Evolutionary conservation across 2,329 filamentous ascomycete genomes (phyloP).

Genomic region (Colletotrichum siamense): DNA sequence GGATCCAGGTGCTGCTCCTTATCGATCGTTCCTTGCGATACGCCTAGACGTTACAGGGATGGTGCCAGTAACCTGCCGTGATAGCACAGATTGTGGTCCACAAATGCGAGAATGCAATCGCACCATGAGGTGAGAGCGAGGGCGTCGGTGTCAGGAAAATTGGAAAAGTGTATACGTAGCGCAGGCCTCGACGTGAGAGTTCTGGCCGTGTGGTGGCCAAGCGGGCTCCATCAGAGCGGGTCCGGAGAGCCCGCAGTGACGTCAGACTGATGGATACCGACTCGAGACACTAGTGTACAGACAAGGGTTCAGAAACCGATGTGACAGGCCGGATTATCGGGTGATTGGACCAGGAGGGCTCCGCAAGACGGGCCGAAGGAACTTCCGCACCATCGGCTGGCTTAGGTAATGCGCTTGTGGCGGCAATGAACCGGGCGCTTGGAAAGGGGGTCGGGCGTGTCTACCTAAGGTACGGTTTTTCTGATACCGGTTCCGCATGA

Average conservation of each 20-base stretch:
- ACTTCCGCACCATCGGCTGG: not conserved
- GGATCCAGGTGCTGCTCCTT: not conserved
- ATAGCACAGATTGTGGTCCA: not conserved
- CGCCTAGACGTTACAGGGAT: not conserved
- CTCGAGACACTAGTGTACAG: not conserved
- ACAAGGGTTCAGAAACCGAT: not conserved
- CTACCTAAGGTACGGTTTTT: not conserved
- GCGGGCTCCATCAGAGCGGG: not conserved
- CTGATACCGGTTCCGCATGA: not conserved
- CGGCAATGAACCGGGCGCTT: not conserved
- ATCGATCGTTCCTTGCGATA: not conserved
- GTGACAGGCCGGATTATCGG: not conserved
- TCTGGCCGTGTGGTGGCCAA: not conserved
- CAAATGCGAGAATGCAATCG: conserved; percentile 12
- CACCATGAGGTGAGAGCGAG: not conserved
- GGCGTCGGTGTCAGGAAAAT: not conserved
- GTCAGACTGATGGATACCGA: not conserved
- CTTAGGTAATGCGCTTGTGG: not conserved
- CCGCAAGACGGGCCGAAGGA: conserved; percentile 11
- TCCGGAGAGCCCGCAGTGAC: conserved; percentile 10
- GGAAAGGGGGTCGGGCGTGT: not conserved
- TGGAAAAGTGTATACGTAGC: not conserved
- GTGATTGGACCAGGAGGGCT: not conserved
- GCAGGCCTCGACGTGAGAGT: not conserved
- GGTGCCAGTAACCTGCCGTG: not conserved